Evolutionary conservation across 1,284 basidiomycete species (phyloP).

Genomic region (Cerioporus squamosus): DNA sequence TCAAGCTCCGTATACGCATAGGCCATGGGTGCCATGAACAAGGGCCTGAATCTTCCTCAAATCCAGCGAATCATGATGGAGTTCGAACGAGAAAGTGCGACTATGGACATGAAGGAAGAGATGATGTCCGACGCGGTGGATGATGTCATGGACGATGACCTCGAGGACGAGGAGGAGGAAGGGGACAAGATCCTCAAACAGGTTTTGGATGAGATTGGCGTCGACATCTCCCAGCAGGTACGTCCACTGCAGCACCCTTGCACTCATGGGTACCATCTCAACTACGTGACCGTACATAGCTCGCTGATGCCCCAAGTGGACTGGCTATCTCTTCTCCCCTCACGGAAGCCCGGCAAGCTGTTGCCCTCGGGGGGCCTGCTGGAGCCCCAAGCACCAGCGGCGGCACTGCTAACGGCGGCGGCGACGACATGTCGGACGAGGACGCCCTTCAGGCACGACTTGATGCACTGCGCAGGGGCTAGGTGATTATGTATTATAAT

Average conservation of each 20-base stretch:
- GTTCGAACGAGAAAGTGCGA: constrained; percentile 95
- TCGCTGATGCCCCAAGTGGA: constrained; percentile 83
- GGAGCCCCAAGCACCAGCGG: constrained; percentile 41
- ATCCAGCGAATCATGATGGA: constrained; percentile 98
- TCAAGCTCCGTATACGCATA: constrained; percentile 34
- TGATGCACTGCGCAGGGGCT: constrained; percentile 31
- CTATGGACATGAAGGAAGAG: constrained; percentile 99
- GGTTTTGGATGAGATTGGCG: constrained; percentile 97
- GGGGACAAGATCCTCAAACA: constrained; percentile 96
- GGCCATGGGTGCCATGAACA: constrained; percentile 99
- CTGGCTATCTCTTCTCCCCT: constrained; percentile 68
- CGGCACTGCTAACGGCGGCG: constrained; percentile 37
- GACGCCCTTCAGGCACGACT: constrained; percentile 48
- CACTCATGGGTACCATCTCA: background rate
- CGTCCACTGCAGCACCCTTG: constrained; percentile 3
- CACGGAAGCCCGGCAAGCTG: constrained; percentile 69
- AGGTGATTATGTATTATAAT: background rate
- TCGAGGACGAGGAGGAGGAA: constrained; percentile 94
- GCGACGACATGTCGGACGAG: constrained; percentile 70
- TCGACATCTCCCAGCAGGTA: constrained; percentile 88
- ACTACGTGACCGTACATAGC: constrained; percentile 47
- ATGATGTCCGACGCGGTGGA: constrained; percentile 99
- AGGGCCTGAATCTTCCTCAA: constrained; percentile 91
- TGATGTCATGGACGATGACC: constrained; percentile 96
- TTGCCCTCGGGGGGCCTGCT: constrained; percentile 76